Evolutionary conservation across 108 stramenopile species (phyloP).

Genomic region (Schizochytrium sp.): DNA sequence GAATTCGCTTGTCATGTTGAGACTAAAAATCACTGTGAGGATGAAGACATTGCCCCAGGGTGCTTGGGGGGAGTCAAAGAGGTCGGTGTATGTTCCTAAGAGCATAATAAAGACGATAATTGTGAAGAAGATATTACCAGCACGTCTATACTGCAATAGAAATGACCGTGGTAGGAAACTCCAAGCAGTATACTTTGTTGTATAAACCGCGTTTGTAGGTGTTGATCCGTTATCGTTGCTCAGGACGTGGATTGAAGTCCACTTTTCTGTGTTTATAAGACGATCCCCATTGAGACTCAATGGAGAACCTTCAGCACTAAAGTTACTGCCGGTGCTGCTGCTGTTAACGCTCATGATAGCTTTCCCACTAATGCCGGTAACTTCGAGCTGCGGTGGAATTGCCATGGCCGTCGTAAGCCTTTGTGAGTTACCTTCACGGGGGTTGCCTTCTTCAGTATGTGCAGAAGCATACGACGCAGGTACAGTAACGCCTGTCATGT

Average conservation of each 20-base stretch:
- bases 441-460: too few relatives aligned
- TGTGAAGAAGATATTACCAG: constrained; percentile 95
- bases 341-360: background rate
- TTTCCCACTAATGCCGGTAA: too few relatives aligned
- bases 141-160: constrained; percentile 38
- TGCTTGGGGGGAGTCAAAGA: constrained; percentile 85
- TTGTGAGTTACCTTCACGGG: too few relatives aligned
- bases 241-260: background rate
- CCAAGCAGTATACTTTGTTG: constrained; percentile 42
- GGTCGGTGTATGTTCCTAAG: constrained; percentile 83
- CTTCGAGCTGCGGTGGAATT: too few relatives aligned
- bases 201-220: constrained; percentile 29
- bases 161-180: background rate
- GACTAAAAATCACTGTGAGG: constrained; percentile 82
- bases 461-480: too few relatives aligned
- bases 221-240: background rate
- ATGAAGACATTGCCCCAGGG: constrained; percentile 95
- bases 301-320: background rate
- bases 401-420: too few relatives aligned
- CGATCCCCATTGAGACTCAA: background rate
- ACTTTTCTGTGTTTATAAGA: background rate
- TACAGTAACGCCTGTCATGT: too few relatives aligned
- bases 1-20: constrained; percentile 91
- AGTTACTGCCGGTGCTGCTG: background rate
- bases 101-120: constrained; percentile 92